A percentile compares a stretch with the other conserved stretches of the same genome.
Conservation (phyloP, 352 stramenopile species). For the Blastocystis hominis region DNA sequence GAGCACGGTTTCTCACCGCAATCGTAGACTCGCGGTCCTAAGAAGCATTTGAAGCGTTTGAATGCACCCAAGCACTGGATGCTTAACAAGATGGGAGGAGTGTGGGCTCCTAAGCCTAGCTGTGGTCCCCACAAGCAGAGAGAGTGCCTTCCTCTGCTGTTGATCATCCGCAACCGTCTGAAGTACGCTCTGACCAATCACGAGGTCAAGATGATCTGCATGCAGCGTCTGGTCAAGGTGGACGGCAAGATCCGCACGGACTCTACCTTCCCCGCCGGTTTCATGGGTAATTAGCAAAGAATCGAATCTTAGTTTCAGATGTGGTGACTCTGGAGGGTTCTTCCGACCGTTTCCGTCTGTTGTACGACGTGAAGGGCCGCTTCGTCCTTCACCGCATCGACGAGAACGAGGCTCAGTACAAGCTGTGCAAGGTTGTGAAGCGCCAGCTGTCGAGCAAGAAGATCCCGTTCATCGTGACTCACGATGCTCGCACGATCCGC, state of each 20-base stretch:
- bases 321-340: slow-evolving; percentile 92
- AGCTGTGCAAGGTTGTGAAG: slow-evolving; percentile 92
- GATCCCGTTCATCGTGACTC: slow-evolving; percentile 92
- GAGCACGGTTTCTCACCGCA: no score
- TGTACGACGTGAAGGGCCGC: slow-evolving; percentile 96
- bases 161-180: slow-evolving; percentile 95
- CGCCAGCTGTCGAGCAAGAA: slow-evolving; percentile 86
- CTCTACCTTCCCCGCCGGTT: slow-evolving; percentile 90
- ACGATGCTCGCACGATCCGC: slow-evolving; percentile 94
- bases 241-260: slow-evolving; percentile 89
- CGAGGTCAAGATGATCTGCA: slow-evolving; percentile 96
- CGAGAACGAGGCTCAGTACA: slow-evolving; percentile 87
- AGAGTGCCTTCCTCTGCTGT: slow-evolving; percentile 90
- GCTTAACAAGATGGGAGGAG: slow-evolving; percentile 64
- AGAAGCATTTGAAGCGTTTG: slow-evolving; percentile 85
- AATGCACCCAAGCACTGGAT: slow-evolving; percentile 82
- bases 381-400: slow-evolving; percentile 92
- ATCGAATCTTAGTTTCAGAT: slow-evolving; percentile 65
- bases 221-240: slow-evolving; percentile 96
- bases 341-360: slow-evolving; percentile 86
- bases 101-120: slow-evolving; percentile 77
- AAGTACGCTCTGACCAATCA: slow-evolving; percentile 97
- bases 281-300: slow-evolving; percentile 86
- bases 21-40: slow-evolving; percentile 70
- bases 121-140: slow-evolving; percentile 92